Conservation (phyloP, 441 rosid species). For the Populus tomentosa region DNA sequence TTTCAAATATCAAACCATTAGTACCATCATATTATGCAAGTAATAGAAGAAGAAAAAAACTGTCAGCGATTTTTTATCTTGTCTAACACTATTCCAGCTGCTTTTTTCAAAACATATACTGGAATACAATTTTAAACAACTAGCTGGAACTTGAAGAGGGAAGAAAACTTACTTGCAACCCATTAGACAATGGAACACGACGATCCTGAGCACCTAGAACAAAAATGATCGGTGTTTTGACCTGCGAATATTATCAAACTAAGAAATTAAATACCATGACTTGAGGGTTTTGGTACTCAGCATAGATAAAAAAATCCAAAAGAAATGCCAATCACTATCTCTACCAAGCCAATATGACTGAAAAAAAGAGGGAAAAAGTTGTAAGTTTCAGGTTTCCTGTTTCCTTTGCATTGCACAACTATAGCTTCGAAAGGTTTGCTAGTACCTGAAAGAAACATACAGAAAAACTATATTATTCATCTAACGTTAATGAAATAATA, state of each 20-base stretch:
- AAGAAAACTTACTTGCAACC: constrained; percentile 58
- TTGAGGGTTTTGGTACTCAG: background rate
- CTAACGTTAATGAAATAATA: too few relatives aligned
- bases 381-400: background rate
- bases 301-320: background rate
- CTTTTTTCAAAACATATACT: background rate
- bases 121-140: background rate
- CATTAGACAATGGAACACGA: constrained; percentile 83
- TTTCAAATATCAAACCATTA: constrained; percentile 7
- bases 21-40: background rate
- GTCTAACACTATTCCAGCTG: background rate
- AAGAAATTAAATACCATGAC: background rate
- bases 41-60: background rate
- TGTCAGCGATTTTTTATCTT: background rate
- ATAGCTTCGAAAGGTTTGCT: too few relatives aligned
- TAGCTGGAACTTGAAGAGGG: background rate
- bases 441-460: too few relatives aligned
- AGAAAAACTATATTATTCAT: too few relatives aligned
- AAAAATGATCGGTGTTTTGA: constrained; percentile 81
- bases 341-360: background rate
- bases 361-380: background rate
- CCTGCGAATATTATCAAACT: constrained; percentile 40
- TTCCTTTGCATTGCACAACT: background rate
- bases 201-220: constrained; percentile 84
- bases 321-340: background rate